Percentiles rank a stretch among this genome's conserved stretches.
phyloP scores from a whole-genome alignment of 352 stramenopile genomes.

The Phytophthora agathidicida region DNA sequence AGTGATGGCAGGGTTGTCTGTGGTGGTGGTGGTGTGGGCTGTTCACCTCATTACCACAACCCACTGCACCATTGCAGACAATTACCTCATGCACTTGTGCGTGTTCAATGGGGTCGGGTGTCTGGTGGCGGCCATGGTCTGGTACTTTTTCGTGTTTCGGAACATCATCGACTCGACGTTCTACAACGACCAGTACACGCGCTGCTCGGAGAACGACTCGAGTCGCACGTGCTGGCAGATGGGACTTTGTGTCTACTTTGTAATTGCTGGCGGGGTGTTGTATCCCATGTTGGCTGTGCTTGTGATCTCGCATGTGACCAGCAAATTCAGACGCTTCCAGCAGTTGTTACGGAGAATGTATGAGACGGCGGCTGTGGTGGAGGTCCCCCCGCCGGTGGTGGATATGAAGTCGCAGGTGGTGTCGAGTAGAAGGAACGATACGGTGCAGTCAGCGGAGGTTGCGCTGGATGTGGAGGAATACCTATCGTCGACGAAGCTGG shows the following conservation, averaged over 20 bases:
- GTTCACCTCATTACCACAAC: slow-evolving; percentile 56
- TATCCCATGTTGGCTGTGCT: slow-evolving; percentile 71
- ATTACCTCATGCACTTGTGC: slow-evolving; percentile 76
- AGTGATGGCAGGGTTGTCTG: slow-evolving; percentile 47
- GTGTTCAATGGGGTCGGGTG: slow-evolving; percentile 61
- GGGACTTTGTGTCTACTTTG: slow-evolving; percentile 63
- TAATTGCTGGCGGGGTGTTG: slow-evolving; percentile 53
- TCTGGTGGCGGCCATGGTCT: slow-evolving; percentile 54
- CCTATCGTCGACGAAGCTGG: slow-evolving; percentile 33
- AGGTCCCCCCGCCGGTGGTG: slow-evolving; percentile 43
- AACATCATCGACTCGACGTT: slow-evolving; percentile 71
- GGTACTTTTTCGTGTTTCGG: slow-evolving; percentile 76
- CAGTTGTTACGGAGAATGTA: slow-evolving; percentile 47
- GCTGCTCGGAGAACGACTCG: slow-evolving; percentile 62
- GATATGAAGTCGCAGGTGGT: slow-evolving; percentile 47
- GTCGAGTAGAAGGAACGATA: slow-evolving; percentile 32
- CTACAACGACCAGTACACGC: slow-evolving; percentile 83
- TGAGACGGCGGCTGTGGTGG: slow-evolving; percentile 58
- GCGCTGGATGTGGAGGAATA: slow-evolving; percentile 45
- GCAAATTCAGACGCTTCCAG: slow-evolving; percentile 72
- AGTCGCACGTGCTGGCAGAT: slow-evolving; percentile 78
- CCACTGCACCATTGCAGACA: slow-evolving; percentile 67
- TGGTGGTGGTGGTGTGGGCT: slow-evolving; percentile 58
- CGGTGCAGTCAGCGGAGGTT: slow-evolving; percentile 34
- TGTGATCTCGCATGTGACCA: slow-evolving; percentile 57